A percentile compares a stretch with the other conserved stretches of the same genome.
phyloP scores from a whole-genome alignment of 495 filamentous ascomycete genomes.

The Aspergillus hancockii region DNA sequence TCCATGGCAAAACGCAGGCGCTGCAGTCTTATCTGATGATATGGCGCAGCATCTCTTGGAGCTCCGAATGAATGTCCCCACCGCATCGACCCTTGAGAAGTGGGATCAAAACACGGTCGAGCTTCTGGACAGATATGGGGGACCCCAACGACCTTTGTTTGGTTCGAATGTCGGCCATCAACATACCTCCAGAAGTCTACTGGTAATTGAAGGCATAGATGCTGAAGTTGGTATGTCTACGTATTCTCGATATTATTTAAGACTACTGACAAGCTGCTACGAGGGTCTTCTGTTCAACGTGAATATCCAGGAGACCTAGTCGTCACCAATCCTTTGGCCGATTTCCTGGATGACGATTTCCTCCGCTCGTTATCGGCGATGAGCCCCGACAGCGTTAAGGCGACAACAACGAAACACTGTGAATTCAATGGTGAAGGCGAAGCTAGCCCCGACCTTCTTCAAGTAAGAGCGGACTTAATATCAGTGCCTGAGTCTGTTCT shows the following conservation, averaged over 20 bases:
- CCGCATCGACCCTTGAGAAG: constrained; percentile 48
- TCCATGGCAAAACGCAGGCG: constrained; percentile 2
- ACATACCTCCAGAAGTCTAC: constrained; percentile 32
- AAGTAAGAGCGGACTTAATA: constrained; percentile 19
- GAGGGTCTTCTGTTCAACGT: constrained; percentile 26
- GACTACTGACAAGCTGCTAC: neutral
- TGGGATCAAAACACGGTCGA: constrained; percentile 45
- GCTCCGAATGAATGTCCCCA: constrained; percentile 53
- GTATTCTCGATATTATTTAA: neutral
- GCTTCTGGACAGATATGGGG: constrained; percentile 51
- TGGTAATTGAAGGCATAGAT: constrained; percentile 52
- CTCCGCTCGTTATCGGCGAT: constrained; percentile 14
- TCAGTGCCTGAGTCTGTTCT: neutral
- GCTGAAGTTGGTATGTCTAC: constrained; percentile 39
- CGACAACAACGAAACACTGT: constrained; percentile 22
- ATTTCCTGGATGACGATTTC: constrained; percentile 14
- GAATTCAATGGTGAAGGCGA: constrained; percentile 10
- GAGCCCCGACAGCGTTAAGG: neutral
- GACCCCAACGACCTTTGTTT: constrained; percentile 42
- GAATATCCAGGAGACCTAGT: constrained; percentile 22
- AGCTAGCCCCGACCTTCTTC: constrained; percentile 7
- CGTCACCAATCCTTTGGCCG: constrained; percentile 16
- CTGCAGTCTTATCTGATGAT: constrained; percentile 37
- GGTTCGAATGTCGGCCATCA: constrained; percentile 18
- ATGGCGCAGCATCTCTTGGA: constrained; percentile 55